Base-by-base conservation (phyloP, 208 protist genomes). In the Crithidia acanthocephali region DNA sequence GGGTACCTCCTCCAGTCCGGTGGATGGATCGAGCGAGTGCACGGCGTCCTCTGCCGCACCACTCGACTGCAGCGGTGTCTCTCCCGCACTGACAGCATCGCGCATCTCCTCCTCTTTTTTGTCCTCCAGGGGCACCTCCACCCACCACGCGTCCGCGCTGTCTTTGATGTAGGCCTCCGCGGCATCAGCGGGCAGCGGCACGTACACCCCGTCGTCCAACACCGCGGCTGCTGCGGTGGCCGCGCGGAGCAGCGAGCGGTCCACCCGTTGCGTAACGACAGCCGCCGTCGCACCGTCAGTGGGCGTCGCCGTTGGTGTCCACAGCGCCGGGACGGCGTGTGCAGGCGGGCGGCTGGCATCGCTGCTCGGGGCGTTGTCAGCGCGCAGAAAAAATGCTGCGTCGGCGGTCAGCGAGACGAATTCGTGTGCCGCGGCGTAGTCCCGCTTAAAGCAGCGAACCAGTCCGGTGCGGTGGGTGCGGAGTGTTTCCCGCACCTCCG, bases 61-160 rank as follows among this genome's bases (percentile, higher is more conserved):
- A 40, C n/a, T 69, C 61, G 51, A 33, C 48, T 47, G 55, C 55
- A 5, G 11, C 35, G 8, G 35, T 40, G 35, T 5, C 11, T 5
- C 35, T 40, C 11, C 35, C 35, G 35, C n/a, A n/a, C n/a, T n/a
- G n/a, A n/a, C n/a, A n/a, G n/a, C n/a, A n/a, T n/a, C n/a, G 3
- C 7, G 44, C 58, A 56, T 55, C 62, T 64, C 59, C 25, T 44
- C 37, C 6, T 20, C 44, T 15, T 27, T 61, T 13, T n/a, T 75
- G 22, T 79, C 72, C 44, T 88, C 83, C 28, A 91, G 47, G 18
- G 85, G 61, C 47, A 88, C 60, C 37, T 77, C 64, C 35, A 83
- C 86, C 25, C 79, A 67, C 86, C 83, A 88, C 52, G 65, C 59
- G 47, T 80, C 78, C 20, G 67, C 72, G 22, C 62, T 55, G 10